Conservation (phyloP, 2,329 filamentous ascomycete species). For the Pyrenochaeta sp. region DNA sequence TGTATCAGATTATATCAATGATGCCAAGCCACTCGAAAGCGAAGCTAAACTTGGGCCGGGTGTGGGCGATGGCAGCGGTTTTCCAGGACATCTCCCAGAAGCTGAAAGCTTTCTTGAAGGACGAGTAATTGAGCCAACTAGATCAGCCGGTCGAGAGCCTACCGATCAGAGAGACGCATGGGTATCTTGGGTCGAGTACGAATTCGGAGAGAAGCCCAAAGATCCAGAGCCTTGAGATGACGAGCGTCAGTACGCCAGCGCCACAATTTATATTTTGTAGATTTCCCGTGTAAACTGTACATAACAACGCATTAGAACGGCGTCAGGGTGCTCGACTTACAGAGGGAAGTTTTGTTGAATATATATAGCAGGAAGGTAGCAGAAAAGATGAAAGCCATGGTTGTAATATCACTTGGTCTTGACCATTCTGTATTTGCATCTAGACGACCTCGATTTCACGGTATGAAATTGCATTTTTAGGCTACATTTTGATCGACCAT, state of each 20-base stretch:
- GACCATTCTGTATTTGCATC: too few relatives aligned
- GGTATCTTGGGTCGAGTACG: constrained; percentile 39
- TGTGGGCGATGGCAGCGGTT: constrained; percentile 12
- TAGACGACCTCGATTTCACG: too few relatives aligned
- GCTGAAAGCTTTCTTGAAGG: not conserved
- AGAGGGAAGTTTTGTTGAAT: too few relatives aligned
- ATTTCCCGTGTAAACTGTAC: constrained; percentile 2
- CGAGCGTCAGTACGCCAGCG: not conserved
- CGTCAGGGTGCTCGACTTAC: too few relatives aligned
- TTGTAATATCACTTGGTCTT: too few relatives aligned
- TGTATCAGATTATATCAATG: constrained; percentile 33
- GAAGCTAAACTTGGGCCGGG: not conserved
- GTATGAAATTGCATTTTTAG: not conserved
- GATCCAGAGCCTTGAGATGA: constrained; percentile 24
- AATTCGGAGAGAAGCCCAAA: constrained; percentile 34
- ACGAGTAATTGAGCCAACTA: not conserved
- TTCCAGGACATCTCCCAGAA: constrained; percentile 3
- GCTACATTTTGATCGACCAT: too few relatives aligned
- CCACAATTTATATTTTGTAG: too few relatives aligned
- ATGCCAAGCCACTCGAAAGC: constrained; percentile 8
- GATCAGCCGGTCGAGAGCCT: not conserved
- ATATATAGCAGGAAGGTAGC: too few relatives aligned
- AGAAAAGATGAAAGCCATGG: too few relatives aligned
- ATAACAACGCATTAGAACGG: constrained; percentile 14
- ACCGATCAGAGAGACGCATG: constrained; percentile 27